A percentile compares a stretch with the other conserved stretches of the same genome.
These are phyloP conservation scores for Russula lepida DNA, from an alignment of 768 basidiomycete species.

Conservation along the genomic window DNA sequence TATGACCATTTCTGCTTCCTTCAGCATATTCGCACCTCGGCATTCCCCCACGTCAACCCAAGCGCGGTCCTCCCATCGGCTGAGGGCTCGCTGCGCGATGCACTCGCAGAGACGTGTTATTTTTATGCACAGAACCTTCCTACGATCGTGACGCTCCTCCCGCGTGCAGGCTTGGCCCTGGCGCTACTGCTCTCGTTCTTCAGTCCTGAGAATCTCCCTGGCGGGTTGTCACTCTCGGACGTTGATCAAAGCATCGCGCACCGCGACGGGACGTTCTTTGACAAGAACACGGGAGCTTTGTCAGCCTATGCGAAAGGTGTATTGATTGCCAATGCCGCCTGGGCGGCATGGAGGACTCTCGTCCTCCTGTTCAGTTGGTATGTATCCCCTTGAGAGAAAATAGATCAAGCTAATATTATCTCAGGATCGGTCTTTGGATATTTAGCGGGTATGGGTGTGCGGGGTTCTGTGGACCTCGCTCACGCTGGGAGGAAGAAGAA, in stretches of 20 bases:
- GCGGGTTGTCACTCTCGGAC: slow-evolving; percentile 38
- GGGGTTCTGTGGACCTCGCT: slow-evolving; percentile 77
- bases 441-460: slow-evolving; percentile 69
- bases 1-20: slow-evolving; percentile 82
- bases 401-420: too few relatives aligned
- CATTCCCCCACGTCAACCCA: slow-evolving; percentile 46
- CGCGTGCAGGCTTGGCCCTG: slow-evolving; percentile 68
- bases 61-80: slow-evolving; percentile 24
- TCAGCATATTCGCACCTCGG: slow-evolving; percentile 65
- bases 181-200: slow-evolving; percentile 65
- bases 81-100: slow-evolving; percentile 34
- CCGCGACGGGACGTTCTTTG: slow-evolving; percentile 74
- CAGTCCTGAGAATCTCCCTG: slow-evolving; percentile 34
- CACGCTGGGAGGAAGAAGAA: slow-evolving; percentile 78
- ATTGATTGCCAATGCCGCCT: slow-evolving; percentile 69
- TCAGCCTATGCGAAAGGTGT: slow-evolving; percentile 74
- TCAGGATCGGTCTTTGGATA: slow-evolving; percentile 71
- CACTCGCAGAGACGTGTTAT: slow-evolving; percentile 77
- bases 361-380: slow-evolving; percentile 67
- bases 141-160: slow-evolving; percentile 72
- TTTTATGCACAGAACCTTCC: slow-evolving; percentile 81
- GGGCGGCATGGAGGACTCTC: slow-evolving; percentile 69
- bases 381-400: too few relatives aligned
- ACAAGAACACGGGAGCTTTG: slow-evolving; percentile 50
- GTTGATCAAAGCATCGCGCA: slow-evolving; percentile 34